Evolutionary conservation across 768 basidiomycete species (phyloP).

Genomic region (Mycena sanguinolenta): DNA sequence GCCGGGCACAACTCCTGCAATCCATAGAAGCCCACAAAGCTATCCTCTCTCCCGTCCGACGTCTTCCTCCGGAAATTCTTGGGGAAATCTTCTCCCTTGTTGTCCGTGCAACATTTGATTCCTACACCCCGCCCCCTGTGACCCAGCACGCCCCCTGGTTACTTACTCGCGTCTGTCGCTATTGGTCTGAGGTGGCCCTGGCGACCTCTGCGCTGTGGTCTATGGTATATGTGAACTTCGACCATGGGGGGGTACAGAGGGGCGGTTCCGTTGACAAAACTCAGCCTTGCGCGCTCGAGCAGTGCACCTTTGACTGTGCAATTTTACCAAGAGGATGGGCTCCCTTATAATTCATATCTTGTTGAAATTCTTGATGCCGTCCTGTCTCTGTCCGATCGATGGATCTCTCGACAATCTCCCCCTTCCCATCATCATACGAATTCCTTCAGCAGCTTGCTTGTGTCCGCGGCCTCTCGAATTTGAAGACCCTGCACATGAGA

Average conservation of each 20-base stretch:
- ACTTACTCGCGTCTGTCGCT: conserved; percentile 11
- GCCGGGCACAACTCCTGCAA: not conserved
- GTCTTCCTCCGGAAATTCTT: not conserved
- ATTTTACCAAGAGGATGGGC: not conserved
- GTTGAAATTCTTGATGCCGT: not conserved
- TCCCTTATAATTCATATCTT: not conserved
- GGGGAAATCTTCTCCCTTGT: conserved; percentile 2
- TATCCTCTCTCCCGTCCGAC: conserved; percentile 2
- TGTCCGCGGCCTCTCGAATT: not conserved
- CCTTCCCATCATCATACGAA: not conserved
- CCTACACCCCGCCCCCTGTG: not conserved
- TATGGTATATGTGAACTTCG: conserved; percentile 13
- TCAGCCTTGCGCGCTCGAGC: not conserved
- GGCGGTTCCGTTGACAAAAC: not conserved
- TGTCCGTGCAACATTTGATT: not conserved
- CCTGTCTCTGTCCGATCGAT: not conserved
- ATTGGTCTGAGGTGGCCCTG: conserved; percentile 17
- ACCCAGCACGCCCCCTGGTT: conserved; percentile 18
- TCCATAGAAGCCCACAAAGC: not conserved
- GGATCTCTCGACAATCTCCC: not conserved
- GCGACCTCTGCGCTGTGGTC: conserved; percentile 19
- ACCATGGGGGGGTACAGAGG: not conserved
- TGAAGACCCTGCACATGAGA: conserved; percentile 1
- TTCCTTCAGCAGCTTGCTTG: not conserved
- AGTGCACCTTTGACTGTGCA: conserved; percentile 8